A percentile compares a stretch with the other conserved stretches of the same genome.
phyloP scores from a whole-genome alignment of 228 moss, liverwort and hornwort genomes.

The Sphagnum fallax region DNA sequence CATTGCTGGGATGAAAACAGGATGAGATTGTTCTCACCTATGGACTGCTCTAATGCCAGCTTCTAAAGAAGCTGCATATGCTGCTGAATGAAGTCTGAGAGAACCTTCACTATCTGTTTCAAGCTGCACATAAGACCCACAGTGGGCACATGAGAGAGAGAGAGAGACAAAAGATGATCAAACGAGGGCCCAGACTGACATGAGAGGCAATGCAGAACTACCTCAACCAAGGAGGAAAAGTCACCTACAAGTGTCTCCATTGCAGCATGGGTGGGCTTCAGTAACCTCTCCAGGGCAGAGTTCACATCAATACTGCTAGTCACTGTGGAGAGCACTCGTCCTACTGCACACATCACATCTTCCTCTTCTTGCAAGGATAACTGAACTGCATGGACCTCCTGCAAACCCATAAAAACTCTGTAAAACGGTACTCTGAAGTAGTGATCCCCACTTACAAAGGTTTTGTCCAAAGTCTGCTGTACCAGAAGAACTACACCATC shows the following conservation, averaged over 20 bases:
- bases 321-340: constrained; percentile 67
- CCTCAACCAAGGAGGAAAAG: background rate
- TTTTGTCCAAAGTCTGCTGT: background rate
- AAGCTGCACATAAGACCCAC: constrained; percentile 43
- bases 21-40: constrained; percentile 39
- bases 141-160: no score
- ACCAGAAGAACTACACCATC: background rate
- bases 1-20: background rate
- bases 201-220: no score
- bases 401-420: constrained; percentile 4
- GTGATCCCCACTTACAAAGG: background rate
- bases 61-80: constrained; percentile 78
- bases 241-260: constrained; percentile 70
- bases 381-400: constrained; percentile 80
- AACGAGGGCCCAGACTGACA: no score
- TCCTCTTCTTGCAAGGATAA: constrained; percentile 89
- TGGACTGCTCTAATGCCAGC: constrained; percentile 82
- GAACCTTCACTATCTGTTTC: constrained; percentile 74
- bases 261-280: constrained; percentile 86
- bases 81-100: constrained; percentile 75
- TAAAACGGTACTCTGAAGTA: background rate
- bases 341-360: constrained; percentile 86
- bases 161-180: no score
- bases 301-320: constrained; percentile 65
- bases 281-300: constrained; percentile 68